Evolutionary conservation across 1,284 basidiomycete species (phyloP).

Genomic region (Ustilago sp.): DNA sequence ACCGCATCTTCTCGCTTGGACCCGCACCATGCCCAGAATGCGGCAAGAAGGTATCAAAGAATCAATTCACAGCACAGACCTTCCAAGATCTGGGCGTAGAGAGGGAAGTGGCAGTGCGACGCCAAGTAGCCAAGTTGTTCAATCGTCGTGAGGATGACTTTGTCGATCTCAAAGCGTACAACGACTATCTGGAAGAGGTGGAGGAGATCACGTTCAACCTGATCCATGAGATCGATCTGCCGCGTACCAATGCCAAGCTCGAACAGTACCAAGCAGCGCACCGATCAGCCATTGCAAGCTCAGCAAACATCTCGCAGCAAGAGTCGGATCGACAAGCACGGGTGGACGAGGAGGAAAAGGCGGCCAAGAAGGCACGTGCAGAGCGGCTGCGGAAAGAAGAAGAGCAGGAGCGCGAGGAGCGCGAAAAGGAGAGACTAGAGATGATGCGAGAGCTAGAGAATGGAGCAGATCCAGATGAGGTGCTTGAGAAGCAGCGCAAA

Average conservation of each 20-base stretch:
- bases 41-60: conserved; percentile 86
- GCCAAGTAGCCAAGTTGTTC: conserved; percentile 85
- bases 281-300: conserved; percentile 51
- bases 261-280: conserved; percentile 76
- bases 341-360: conserved; percentile 53
- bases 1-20: conserved; percentile 92
- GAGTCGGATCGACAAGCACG: conserved; percentile 57
- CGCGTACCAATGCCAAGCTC: conserved; percentile 85
- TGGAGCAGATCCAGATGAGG: conserved; percentile 57
- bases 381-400: conserved; percentile 56
- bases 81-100: conserved; percentile 97
- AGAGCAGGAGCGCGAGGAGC: conserved; percentile 53
- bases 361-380: conserved; percentile 52
- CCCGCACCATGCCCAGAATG: conserved; percentile 97
- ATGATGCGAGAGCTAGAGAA: conserved; percentile 60
- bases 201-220: conserved; percentile 98
- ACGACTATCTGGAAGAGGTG: conserved; percentile 95
- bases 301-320: conserved; percentile 52
- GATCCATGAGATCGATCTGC: conserved; percentile 88
- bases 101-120: conserved; percentile 90
- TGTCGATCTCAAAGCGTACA: conserved; percentile 82
- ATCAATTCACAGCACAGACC: conserved; percentile 93
- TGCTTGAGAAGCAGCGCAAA: conserved; percentile 50
- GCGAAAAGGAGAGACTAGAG: conserved; percentile 58
- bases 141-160: conserved; percentile 93